Base-by-base conservation (phyloP, 257 asterid species). In the Linaria vulgaris region DNA sequence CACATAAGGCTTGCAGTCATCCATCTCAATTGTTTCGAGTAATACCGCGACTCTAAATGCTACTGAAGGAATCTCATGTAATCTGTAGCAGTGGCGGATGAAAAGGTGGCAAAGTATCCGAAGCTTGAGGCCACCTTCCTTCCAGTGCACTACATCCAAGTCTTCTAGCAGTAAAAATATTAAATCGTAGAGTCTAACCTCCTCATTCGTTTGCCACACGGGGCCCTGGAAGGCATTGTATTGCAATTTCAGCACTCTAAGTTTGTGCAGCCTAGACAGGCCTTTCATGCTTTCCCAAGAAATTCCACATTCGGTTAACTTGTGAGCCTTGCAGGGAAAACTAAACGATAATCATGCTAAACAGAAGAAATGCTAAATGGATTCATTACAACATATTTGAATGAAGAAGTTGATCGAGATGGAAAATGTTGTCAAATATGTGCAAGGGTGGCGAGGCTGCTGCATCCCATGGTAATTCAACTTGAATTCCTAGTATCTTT, bases 61-160 rank as follows among this genome's bases (percentile, higher is more conserved):
- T 17, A 27, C 34, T 16, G 11, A 9, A 5, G 64, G 71, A 38
- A 66, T 56, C 47, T 56, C 46, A 19, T 27, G 11, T 27, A 66
- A 19, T 5, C 7, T 0, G 15, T 6, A 1, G 12, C 41, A 21
- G 1, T 15, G 5, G 16, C 27, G 8, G 8, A 66, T 5, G 41
- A 56, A 22, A 23, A 66, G 37, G 16, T 12, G 53, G 17, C 20
- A 15, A 56, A 56, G 63, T 38, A 1, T 45, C 5, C 37, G 71
- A 12, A 66, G 56, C 37, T 56, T 46, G 21, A 4, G 46, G 1
- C 27, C 17, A 3, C 30, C 63, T 1, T 48, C 55, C 56, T n/a
- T 23, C 71, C 64, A 66, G 0, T 23, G 16, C 34, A 6, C 38
- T 9, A 67, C 5, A 7, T 12, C 5, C 23, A 48, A 15, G 10